phyloP scores from a whole-genome alignment of 257 asterid genomes.

The Vinca minor region DNA sequence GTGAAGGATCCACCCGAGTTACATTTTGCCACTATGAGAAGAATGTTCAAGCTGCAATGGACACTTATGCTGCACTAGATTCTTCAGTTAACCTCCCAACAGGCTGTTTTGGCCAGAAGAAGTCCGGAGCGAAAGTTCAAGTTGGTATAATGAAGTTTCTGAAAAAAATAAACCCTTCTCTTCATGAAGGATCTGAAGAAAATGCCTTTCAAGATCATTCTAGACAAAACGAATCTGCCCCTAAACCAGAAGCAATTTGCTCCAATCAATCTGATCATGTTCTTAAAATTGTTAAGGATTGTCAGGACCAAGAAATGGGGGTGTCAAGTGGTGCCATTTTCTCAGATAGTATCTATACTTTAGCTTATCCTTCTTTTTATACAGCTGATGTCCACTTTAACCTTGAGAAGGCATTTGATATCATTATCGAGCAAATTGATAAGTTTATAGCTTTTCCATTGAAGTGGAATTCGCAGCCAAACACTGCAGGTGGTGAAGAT shows the following conservation, averaged over 20 bases:
- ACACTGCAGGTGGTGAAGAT: too few species aligned
- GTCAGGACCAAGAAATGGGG: slow-evolving; percentile 18
- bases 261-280: slow-evolving; percentile 22
- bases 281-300: slow-evolving; percentile 22
- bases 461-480: too few species aligned
- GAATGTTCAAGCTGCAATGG: slow-evolving; percentile 54
- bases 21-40: slow-evolving; percentile 58
- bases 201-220: slow-evolving; percentile 15
- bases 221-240: slow-evolving; percentile 19
- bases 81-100: slow-evolving; percentile 53
- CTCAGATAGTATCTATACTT: slow-evolving; percentile 39
- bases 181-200: slow-evolving; percentile 23
- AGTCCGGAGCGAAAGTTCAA: slow-evolving; percentile 50
- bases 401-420: slow-evolving; percentile 79
- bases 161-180: slow-evolving; percentile 46
- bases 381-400: slow-evolving; percentile 90
- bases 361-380: slow-evolving; percentile 94
- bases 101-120: slow-evolving; percentile 72
- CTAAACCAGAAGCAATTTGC: slow-evolving; percentile 15
- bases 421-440: slow-evolving; percentile 75
- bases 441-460: too few species aligned
- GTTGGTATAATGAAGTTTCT: slow-evolving; percentile 80
- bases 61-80: slow-evolving; percentile 48
- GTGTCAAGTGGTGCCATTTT: slow-evolving; percentile 20
- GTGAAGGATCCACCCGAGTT: slow-evolving; percentile 70